A percentile compares a stretch with the other conserved stretches of the same genome.
Evolutionary conservation across 2,329 filamentous ascomycete species (phyloP).

Genomic region (Cephalotrichum gorgonifer): DNA sequence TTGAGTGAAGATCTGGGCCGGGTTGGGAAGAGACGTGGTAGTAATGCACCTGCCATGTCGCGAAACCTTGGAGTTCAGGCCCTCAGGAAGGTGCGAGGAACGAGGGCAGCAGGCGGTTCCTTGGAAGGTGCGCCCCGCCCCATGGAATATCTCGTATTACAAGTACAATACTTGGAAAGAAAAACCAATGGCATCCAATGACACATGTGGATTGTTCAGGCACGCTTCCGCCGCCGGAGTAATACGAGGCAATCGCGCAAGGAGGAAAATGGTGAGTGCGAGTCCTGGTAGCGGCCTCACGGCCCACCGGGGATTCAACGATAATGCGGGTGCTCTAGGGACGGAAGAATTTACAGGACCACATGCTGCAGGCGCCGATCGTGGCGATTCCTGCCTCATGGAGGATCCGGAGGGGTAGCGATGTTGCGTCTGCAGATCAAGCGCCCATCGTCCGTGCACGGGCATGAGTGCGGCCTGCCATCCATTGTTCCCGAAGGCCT

Average conservation of each 20-base stretch:
- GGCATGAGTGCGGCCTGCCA: neutral
- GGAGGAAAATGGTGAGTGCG: too few species aligned
- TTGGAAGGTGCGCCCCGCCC: too few species aligned
- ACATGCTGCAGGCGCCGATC: constrained; percentile 1
- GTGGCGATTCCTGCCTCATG: constrained; percentile 1
- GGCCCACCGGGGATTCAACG: neutral
- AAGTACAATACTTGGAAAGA: too few species aligned
- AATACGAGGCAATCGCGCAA: too few species aligned
- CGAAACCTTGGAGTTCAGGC: neutral
- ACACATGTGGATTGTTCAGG: too few species aligned
- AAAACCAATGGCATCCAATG: too few species aligned
- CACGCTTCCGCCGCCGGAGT: too few species aligned
- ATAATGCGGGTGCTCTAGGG: neutral
- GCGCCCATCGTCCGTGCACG: constrained; percentile 2
- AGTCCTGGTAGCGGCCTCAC: neutral
- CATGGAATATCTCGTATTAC: too few species aligned
- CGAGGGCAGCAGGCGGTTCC: neutral
- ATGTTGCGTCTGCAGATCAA: constrained; percentile 1
- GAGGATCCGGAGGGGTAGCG: neutral
- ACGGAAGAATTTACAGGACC: constrained; percentile 6
- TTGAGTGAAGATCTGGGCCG: neutral
- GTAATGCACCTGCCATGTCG: neutral
- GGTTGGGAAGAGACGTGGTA: neutral
- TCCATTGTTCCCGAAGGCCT: neutral
- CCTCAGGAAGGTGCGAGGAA: neutral